Percentiles rank a stretch among this genome's conserved stretches.
Evolutionary conservation across 2,329 filamentous ascomycete species (phyloP).

Genomic region (Penicillium sclerotigenum): DNA sequence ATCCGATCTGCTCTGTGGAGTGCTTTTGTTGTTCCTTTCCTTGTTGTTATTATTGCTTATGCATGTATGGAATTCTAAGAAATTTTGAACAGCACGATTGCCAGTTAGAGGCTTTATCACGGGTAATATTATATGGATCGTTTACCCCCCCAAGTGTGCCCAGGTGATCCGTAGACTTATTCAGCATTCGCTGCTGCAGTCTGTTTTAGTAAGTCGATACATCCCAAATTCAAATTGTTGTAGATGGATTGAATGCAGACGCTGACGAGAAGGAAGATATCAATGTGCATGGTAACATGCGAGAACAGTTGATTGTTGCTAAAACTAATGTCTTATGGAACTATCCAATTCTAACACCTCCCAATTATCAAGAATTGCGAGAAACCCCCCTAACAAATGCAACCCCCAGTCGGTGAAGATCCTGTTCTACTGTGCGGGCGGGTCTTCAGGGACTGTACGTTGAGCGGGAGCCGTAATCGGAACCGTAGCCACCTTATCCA

Average conservation of each 20-base stretch:
- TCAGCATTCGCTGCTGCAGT: no score
- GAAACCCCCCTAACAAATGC: not conserved
- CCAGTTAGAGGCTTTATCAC: not conserved
- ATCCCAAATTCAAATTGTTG: no score
- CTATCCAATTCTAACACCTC: not conserved
- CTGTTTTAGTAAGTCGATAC: no score
- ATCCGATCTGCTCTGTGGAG: not conserved
- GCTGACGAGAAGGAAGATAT: not conserved
- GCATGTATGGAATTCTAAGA: not conserved
- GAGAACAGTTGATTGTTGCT: not conserved
- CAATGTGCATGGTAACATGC: not conserved
- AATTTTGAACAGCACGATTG: not conserved
- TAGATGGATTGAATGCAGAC: no score
- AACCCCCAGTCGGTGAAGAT: not conserved
- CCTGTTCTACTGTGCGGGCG: not conserved
- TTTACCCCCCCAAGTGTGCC: not conserved
- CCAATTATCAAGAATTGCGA: no score
- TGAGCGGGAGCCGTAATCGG: no score
- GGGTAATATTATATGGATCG: not conserved
- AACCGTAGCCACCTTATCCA: not conserved
- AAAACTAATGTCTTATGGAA: not conserved
- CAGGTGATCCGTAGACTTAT: not conserved
- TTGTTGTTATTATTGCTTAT: not conserved
- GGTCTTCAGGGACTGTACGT: not conserved
- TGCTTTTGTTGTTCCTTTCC: not conserved